Evolutionary conservation across 768 basidiomycete species (phyloP), one percentile per base, ranked within the genome.

Genomic region (Tricholoma sp.): DNA sequence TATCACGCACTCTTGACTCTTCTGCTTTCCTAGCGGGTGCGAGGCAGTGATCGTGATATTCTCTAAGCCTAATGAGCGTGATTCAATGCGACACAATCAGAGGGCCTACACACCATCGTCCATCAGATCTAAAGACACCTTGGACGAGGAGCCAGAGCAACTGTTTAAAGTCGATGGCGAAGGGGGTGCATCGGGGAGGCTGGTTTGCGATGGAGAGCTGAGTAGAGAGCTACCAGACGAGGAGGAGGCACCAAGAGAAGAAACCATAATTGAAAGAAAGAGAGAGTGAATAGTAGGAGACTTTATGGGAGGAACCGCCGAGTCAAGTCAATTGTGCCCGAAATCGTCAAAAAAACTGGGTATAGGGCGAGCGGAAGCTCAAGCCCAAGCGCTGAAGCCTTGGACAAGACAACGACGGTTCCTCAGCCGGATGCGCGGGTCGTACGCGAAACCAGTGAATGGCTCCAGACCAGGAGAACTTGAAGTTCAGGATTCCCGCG

Each of bases 41-140:
- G 75, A 81, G 52, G 76, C 71, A 44, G 85, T 91, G 63, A 91
- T 82, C 15, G 89, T 91, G 61, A 77, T 69, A 69, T 91, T 87
- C 71, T 91, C 89, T 91, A 69, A 24, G 53, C 49, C 17, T 53
- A 32, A 10, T 58, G 44, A 55, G 41, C 61, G 56, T 57, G 60
- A 60, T 56, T 36, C 18, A 54, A 55, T 58, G 57, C 48, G 50
- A 54, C 57, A 52, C 37, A 53, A 20, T 50, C 41, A 34, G 53
- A 56, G 51, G 17, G 31, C 41, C 33, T 37, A 62, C 77, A 59
- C 63, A 86, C 88, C 89, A 75, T 88, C 85, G 66, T 89, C 86
- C 54, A 75, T 81, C 57, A 68, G 68, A 70, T 76, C 74, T 60
- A 85, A 70, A 24, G 85, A 85, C 33, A 73, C 56, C 54, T 74